Evolutionary conservation across 495 filamentous ascomycete species (phyloP).

Genomic region (Talaromyces nanjingensis): DNA sequence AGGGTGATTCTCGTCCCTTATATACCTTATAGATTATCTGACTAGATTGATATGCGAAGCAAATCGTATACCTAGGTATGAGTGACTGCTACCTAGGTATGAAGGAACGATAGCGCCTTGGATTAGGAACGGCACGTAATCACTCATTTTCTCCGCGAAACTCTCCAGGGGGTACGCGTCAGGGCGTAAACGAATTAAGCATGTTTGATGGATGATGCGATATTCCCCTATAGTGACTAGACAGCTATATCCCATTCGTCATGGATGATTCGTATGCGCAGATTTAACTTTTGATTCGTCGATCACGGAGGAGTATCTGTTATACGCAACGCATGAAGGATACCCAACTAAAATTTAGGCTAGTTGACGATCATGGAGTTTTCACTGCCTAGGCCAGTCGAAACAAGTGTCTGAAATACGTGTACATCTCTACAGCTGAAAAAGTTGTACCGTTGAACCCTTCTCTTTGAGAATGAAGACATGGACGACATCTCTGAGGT

Average conservation of each 20-base stretch:
- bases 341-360: not conserved
- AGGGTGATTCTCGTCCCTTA: not conserved
- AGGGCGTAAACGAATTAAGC: not conserved
- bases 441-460: not conserved
- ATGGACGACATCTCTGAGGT: not conserved
- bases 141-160: not conserved
- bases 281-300: not conserved
- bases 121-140: not conserved
- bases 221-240: not conserved
- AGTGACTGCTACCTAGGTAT: not conserved
- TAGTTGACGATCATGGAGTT: not conserved
- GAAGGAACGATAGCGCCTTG: not conserved
- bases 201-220: not conserved
- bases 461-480: not conserved
- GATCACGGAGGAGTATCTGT: not conserved
- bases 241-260: not conserved
- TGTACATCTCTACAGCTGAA: not conserved
- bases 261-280: not conserved
- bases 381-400: not conserved
- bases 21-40: not conserved
- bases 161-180: not conserved
- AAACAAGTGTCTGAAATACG: not conserved
- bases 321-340: not conserved
- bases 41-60: not conserved
- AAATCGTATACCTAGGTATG: not conserved